Evolutionary conservation across 1,284 basidiomycete species (phyloP).

Genomic region (Rhodotorula sp.): DNA sequence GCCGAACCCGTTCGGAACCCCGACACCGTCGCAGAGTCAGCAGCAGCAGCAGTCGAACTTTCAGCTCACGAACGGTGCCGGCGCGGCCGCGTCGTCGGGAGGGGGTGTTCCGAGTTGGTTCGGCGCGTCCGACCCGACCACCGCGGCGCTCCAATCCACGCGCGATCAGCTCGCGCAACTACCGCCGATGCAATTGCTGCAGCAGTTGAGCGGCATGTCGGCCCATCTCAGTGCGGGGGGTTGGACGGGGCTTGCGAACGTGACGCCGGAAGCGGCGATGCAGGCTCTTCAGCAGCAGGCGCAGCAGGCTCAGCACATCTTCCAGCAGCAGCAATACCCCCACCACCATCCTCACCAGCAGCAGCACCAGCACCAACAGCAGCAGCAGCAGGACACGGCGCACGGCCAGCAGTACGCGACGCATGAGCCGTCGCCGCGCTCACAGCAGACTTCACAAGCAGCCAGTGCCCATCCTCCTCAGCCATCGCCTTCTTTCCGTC

Average conservation of each 20-base stretch:
- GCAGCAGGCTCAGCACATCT: conserved; percentile 7
- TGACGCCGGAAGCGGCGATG: neutral
- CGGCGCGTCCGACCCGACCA: conserved; percentile 3
- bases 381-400: neutral
- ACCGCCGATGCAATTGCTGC: conserved; percentile 3
- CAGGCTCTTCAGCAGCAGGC: conserved; percentile 14
- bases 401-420: neutral
- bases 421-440: neutral
- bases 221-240: neutral
- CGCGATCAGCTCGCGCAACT: neutral
- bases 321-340: conserved; percentile 10
- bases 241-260: neutral
- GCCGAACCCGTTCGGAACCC: neutral
- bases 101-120: conserved; percentile 29
- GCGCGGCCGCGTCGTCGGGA: too few relatives aligned
- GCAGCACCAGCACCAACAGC: neutral
- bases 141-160: neutral
- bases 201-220: neutral
- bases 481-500: neutral
- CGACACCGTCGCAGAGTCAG: neutral
- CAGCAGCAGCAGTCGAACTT: neutral
- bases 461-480: too few relatives aligned
- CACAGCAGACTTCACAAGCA: neutral
- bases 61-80: neutral
- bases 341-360: conserved; percentile 9